Percentiles rank a stretch among this genome's conserved stretches.
These are phyloP conservation scores for Halteria grandinella DNA, from an alignment of 73 alveolate species.

Conservation along the genomic window DNA sequence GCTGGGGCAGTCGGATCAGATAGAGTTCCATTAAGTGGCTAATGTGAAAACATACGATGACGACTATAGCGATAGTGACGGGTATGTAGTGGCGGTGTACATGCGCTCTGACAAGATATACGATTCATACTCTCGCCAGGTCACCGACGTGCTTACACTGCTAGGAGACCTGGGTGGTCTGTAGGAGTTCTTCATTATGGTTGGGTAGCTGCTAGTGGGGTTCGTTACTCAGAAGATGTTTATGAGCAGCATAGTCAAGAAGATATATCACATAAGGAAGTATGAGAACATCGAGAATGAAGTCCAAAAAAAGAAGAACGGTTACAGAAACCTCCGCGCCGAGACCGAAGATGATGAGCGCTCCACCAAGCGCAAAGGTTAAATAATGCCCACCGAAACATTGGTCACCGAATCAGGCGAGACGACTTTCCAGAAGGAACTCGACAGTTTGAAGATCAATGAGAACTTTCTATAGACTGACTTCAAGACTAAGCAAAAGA, in stretches of 20 bases:
- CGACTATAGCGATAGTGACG: not conserved
- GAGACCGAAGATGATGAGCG: too few relatives aligned
- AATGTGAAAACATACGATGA: not conserved
- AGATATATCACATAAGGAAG: not conserved
- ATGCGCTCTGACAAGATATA: not conserved
- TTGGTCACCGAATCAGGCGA: too few relatives aligned
- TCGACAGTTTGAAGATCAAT: not conserved
- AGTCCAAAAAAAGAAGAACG: not conserved
- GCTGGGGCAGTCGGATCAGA: not conserved
- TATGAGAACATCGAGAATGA: not conserved
- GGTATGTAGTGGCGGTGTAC: constrained; percentile 8
- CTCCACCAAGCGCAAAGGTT: not conserved
- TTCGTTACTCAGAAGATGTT: not conserved
- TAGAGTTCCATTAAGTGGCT: not conserved
- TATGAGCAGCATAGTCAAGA: not conserved
- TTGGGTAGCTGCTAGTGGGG: constrained; percentile 13
- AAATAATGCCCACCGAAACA: not conserved
- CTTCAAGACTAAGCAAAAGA: not conserved
- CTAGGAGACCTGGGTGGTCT: constrained; percentile 39
- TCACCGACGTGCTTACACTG: not conserved
- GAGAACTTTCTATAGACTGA: not conserved
- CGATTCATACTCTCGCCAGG: constrained; percentile 7
- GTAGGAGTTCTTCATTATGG: not conserved
- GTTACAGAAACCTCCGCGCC: not conserved
- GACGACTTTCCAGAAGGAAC: too few relatives aligned